Evolutionary conservation across 169 alveolate genomes (phyloP).

Genomic region (Hepatocystis sp.): DNA sequence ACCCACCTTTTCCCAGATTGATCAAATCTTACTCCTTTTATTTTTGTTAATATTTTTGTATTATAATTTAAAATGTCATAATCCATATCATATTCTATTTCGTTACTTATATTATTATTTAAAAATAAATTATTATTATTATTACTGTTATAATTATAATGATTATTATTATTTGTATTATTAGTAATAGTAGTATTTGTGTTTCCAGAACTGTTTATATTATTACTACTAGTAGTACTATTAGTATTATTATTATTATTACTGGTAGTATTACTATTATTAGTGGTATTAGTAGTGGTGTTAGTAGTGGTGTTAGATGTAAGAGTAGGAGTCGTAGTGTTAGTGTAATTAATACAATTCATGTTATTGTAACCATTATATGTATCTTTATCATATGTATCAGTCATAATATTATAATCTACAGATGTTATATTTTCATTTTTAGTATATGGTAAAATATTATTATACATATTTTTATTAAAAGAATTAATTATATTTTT

Average conservation of each 20-base stretch:
- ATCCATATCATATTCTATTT: neutral
- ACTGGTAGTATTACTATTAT: neutral
- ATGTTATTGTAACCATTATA: too few species aligned
- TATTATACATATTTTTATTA: too few species aligned
- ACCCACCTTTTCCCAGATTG: conserved; percentile 88
- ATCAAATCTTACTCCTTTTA: conserved; percentile 86
- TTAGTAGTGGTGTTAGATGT: conserved; percentile 1
- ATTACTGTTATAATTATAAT: neutral
- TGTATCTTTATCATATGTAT: too few species aligned
- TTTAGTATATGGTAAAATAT: too few species aligned
- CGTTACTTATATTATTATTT: neutral
- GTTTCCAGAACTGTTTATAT: neutral
- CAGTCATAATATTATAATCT: too few species aligned
- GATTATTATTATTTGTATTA: neutral
- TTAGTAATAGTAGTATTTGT: too few species aligned
- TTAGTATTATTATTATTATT: neutral
- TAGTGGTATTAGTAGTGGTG: neutral
- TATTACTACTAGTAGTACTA: conserved; percentile 1
- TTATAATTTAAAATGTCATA: conserved; percentile 1
- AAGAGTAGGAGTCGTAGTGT: conserved; percentile 2
- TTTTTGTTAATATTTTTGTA: conserved; percentile 48
- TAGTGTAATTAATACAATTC: too few species aligned
- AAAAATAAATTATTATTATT: neutral
- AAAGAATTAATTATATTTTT: too few species aligned
- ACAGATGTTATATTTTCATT: too few species aligned